Conservation (phyloP, 352 stramenopile species). For the Phytophthora rubi region DNA sequence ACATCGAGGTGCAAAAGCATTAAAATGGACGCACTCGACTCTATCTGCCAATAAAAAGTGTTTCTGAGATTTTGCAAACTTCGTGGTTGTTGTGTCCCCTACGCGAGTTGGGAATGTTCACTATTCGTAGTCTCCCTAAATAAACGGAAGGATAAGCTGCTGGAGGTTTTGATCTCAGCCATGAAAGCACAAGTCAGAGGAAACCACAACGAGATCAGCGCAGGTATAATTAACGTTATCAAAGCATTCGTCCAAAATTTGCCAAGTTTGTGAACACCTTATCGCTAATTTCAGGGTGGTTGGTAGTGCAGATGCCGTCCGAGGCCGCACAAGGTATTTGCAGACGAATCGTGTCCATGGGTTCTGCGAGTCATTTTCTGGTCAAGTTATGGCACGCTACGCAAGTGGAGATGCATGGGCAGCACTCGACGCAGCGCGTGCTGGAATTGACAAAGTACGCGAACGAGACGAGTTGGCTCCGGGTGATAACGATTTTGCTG, state of each 20-base stretch:
- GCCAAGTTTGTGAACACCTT: not conserved
- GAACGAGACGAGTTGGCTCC: slow-evolving; percentile 6
- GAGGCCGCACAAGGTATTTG: not conserved
- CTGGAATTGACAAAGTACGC: slow-evolving; percentile 2
- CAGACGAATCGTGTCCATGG: not conserved
- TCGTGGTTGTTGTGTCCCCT: too few species aligned
- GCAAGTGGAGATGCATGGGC: slow-evolving; percentile 12
- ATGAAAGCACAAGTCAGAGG: too few species aligned
- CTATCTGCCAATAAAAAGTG: too few species aligned
- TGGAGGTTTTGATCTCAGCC: too few species aligned
- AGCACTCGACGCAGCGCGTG: slow-evolving; percentile 7
- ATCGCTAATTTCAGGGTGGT: not conserved
- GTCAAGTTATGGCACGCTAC: not conserved
- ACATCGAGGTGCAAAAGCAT: too few species aligned
- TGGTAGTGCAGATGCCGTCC: not conserved
- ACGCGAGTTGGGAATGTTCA: too few species aligned
- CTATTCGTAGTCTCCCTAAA: too few species aligned
- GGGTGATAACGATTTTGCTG: slow-evolving; percentile 9
- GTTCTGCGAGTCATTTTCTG: not conserved
- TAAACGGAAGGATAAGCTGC: too few species aligned
- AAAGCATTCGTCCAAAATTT: not conserved
- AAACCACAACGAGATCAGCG: too few species aligned
- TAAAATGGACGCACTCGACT: too few species aligned
- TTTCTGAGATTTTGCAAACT: too few species aligned
- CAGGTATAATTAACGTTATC: not conserved